Evolutionary conservation across 352 stramenopile species (phyloP).

Genomic region (Globisporangium paddicum): DNA sequence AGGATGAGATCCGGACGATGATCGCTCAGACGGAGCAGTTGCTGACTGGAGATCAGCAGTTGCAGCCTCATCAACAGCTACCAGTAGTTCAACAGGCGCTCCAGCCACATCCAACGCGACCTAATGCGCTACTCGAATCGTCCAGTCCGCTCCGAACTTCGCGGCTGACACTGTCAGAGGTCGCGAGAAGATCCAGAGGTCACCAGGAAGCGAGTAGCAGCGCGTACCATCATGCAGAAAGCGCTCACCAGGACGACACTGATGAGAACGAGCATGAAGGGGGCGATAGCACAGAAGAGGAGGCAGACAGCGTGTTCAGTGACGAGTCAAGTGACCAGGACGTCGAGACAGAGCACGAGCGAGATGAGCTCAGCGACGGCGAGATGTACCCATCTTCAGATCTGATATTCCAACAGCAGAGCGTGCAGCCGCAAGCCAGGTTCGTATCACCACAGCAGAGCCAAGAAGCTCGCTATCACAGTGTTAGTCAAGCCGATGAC

Average conservation of each 20-base stretch:
- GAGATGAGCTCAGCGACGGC: conserved; percentile 13
- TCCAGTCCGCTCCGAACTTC: conserved; percentile 3
- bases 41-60: conserved; percentile 1
- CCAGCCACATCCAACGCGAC: not conserved
- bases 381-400: conserved; percentile 3
- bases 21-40: conserved; percentile 15
- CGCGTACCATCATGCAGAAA: not conserved
- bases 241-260: not conserved
- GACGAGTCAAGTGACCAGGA: not conserved
- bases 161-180: not conserved
- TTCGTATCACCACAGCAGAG: not conserved
- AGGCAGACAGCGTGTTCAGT: not conserved
- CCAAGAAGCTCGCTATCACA: not conserved
- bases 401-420: not conserved
- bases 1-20: conserved; percentile 15
- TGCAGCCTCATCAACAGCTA: not conserved
- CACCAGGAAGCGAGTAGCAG: not conserved
- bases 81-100: not conserved
- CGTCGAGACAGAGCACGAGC: not conserved
- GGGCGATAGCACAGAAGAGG: not conserved
- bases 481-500: not conserved
- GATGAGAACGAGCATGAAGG: not conserved
- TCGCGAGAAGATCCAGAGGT: not conserved
- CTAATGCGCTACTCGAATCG: not conserved
- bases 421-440: not conserved